These are phyloP conservation scores for Fraxinus quadrangulata DNA, from an alignment of 257 asterid genomes.

Conservation along the genomic window DNA sequence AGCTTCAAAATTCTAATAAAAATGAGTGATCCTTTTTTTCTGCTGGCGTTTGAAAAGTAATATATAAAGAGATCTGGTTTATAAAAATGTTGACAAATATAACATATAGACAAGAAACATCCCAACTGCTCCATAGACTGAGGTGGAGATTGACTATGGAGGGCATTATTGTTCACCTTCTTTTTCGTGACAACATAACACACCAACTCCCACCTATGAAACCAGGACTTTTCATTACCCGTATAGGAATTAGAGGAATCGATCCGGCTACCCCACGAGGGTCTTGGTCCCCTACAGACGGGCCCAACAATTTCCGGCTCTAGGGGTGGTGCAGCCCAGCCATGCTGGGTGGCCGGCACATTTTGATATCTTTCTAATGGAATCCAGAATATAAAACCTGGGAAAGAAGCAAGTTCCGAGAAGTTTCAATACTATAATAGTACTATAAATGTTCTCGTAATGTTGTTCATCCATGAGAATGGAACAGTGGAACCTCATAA, in stretches of 20 bases:
- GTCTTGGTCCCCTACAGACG: not conserved
- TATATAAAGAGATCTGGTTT: slow-evolving; percentile 18
- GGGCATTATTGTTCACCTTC: slow-evolving; percentile 34
- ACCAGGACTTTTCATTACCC: slow-evolving; percentile 40
- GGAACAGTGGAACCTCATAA: not conserved
- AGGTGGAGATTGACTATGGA: slow-evolving; percentile 47
- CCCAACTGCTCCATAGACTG: slow-evolving; percentile 66
- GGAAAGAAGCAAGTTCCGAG: slow-evolving; percentile 22
- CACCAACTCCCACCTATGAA: slow-evolving; percentile 78
- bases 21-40: not conserved
- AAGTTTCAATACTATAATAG: slow-evolving; percentile 29
- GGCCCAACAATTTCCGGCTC: not conserved
- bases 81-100: slow-evolving; percentile 25
- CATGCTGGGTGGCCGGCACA: not conserved
- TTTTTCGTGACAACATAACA: slow-evolving; percentile 45
- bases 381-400: slow-evolving; percentile 14
- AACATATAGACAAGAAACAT: slow-evolving; percentile 25
- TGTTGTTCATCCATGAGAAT: not conserved
- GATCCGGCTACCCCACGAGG: not conserved
- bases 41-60: not conserved
- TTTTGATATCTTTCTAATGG: not conserved
- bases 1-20: not conserved
- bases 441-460: not conserved
- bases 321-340: not conserved
- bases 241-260: slow-evolving; percentile 10